Evolutionary conservation across 176 grass and related monocot genomes (phyloP).

Genomic region (Phoenix roebelenii): DNA sequence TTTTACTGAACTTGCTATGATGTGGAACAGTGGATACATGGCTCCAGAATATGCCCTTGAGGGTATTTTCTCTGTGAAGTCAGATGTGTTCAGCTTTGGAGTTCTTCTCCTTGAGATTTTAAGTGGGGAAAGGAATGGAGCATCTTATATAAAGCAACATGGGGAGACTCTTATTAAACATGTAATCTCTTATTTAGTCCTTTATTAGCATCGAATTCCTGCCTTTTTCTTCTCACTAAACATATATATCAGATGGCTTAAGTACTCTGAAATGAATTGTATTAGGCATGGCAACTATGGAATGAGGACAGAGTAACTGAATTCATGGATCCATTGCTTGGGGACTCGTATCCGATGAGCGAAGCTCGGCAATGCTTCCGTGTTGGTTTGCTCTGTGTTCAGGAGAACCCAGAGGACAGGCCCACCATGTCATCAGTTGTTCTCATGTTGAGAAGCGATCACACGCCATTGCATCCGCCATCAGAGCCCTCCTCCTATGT

Average conservation of each 20-base stretch:
- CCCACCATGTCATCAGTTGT: constrained; percentile 68
- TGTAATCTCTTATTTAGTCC: constrained; percentile 5
- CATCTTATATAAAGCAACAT: constrained; percentile 44
- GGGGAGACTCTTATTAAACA: constrained; percentile 52
- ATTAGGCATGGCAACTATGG: constrained; percentile 76
- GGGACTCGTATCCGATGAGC: constrained; percentile 15
- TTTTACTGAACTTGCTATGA: too few relatives aligned
- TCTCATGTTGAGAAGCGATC: constrained; percentile 70
- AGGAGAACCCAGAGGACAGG: constrained; percentile 63
- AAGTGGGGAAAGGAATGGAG: constrained; percentile 65
- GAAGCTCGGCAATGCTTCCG: constrained; percentile 68
- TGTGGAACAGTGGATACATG: constrained; percentile 66
- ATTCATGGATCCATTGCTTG: constrained; percentile 56
- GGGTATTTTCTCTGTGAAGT: constrained; percentile 84
- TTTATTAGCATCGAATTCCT: too few relatives aligned
- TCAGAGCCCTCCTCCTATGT: constrained; percentile 31
- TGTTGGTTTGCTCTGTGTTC: constrained; percentile 69
- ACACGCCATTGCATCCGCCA: constrained; percentile 32
- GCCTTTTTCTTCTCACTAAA: not conserved
- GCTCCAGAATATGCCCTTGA: constrained; percentile 70
- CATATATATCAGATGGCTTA: too few relatives aligned
- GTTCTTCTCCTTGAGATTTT: constrained; percentile 86
- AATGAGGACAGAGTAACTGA: constrained; percentile 39
- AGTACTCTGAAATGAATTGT: too few relatives aligned
- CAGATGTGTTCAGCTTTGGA: constrained; percentile 84